Percentiles rank a stretch among this genome's conserved stretches.
These are phyloP conservation scores for Athelia sp. DNA, from an alignment of 1,284 basidiomycete genomes.

Conservation along the genomic window DNA sequence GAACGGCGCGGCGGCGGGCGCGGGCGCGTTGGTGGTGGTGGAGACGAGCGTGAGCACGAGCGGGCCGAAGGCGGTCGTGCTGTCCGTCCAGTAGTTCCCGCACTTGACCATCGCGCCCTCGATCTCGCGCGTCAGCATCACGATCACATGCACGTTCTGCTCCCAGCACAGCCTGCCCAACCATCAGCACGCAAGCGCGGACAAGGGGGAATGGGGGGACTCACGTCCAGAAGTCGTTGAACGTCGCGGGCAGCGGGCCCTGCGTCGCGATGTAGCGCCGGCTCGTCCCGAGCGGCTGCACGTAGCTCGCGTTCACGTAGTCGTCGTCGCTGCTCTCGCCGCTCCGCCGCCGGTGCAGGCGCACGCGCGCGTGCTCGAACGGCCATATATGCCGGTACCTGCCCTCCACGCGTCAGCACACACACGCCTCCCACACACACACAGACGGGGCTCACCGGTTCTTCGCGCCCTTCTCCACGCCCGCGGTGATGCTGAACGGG, in stretches of 20 bases:
- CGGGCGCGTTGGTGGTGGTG: constrained; percentile 46
- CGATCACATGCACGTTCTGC: constrained; percentile 74
- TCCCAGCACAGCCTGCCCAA: constrained; percentile 67
- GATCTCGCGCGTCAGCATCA: constrained; percentile 89
- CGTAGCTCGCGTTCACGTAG: constrained; percentile 88
- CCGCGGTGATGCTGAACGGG: constrained; percentile 94
- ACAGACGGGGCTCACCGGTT: constrained; percentile 60
- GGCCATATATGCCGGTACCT: constrained; percentile 90
- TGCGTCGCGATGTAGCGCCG: constrained; percentile 94
- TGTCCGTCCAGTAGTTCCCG: constrained; percentile 83
- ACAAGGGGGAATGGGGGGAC: constrained; percentile 25
- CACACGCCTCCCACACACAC: no score
- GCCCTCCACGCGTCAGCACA: neutral
- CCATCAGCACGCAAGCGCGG: neutral
- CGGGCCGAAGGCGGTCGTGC: constrained; percentile 51
- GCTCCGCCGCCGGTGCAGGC: no score
- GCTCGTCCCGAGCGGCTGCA: constrained; percentile 73
- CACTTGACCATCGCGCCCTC: constrained; percentile 91
- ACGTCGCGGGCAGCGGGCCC: constrained; percentile 89
- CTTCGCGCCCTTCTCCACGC: constrained; percentile 91
- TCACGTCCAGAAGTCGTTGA: constrained; percentile 94
- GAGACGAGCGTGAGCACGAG: constrained; percentile 61
- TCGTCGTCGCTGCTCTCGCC: constrained; percentile 49
- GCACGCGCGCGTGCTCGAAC: constrained; percentile 71
- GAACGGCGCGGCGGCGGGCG: no score